Conservation (phyloP, 2,329 filamentous ascomycete species). For the Pyricularia grisea region DNA sequence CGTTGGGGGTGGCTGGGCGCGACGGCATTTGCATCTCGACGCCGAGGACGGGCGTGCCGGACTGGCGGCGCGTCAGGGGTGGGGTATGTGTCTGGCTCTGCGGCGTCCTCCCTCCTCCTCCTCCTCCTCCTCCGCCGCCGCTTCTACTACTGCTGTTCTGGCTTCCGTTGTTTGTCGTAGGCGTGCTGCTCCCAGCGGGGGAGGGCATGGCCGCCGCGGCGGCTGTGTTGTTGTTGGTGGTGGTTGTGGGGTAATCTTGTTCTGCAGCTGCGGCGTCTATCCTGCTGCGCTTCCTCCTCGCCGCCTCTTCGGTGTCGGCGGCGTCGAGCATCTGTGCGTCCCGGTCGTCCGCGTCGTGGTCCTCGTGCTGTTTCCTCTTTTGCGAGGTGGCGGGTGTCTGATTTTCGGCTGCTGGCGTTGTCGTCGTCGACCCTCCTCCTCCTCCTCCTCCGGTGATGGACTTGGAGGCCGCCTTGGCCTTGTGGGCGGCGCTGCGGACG, state of each 20-base stretch:
- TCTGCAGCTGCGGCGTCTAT: slow-evolving; percentile 17
- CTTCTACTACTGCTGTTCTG: not conserved
- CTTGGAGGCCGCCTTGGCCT: slow-evolving; percentile 16
- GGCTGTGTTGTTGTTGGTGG: slow-evolving; percentile 1
- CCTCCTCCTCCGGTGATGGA: slow-evolving; percentile 12
- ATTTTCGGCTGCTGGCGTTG: slow-evolving; percentile 4
- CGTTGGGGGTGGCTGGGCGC: slow-evolving; percentile 48
- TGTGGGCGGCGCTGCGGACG: slow-evolving; percentile 37
- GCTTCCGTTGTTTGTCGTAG: not conserved
- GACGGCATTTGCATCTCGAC: slow-evolving; percentile 56
- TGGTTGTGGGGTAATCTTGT: not conserved
- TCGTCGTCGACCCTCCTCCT: too few relatives aligned
- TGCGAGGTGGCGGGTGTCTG: slow-evolving; percentile 10
- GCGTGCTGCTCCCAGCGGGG: not conserved
- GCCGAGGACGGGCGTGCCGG: slow-evolving; percentile 42
- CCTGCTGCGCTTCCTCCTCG: slow-evolving; percentile 36
- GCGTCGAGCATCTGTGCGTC: slow-evolving; percentile 12
- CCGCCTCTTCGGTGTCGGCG: slow-evolving; percentile 14
- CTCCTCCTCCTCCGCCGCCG: too few relatives aligned
- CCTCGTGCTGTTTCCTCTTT: slow-evolving; percentile 16
- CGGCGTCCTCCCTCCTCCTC: slow-evolving; percentile 5
- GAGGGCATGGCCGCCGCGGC: not conserved
- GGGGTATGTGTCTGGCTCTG: slow-evolving; percentile 24
- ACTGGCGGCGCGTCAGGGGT: slow-evolving; percentile 34
- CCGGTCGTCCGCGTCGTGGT: slow-evolving; percentile 12